Conservation (phyloP, 163 green algal species). For the Smithsoniella earleae region DNA sequence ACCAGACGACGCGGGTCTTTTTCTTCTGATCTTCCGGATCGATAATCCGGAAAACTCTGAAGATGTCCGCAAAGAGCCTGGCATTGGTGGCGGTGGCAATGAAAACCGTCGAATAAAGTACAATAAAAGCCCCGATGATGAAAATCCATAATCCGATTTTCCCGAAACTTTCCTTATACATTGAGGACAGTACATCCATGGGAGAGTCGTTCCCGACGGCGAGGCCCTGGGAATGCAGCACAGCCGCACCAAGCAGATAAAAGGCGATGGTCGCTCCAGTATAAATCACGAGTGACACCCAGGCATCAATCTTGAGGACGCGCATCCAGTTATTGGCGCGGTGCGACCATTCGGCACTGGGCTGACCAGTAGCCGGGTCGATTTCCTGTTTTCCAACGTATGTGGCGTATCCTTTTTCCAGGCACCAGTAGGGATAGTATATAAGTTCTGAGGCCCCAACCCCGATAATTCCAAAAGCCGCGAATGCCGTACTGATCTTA, state of each 20-base stretch:
- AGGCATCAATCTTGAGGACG: not conserved
- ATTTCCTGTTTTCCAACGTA: no score
- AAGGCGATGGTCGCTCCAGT: not conserved
- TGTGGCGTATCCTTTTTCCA: no score
- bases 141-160: not conserved
- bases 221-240: not conserved
- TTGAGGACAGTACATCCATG: not conserved
- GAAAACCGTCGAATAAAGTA: not conserved
- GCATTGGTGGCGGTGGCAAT: not conserved
- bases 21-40: no score
- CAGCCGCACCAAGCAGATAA: not conserved
- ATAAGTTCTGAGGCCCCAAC: no score
- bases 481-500: no score
- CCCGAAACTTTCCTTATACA: not conserved
- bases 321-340: not conserved
- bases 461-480: no score
- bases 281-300: not conserved
- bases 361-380: not conserved
- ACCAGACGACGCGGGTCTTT: no score
- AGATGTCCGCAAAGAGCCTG: not conserved
- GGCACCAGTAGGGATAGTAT: no score
- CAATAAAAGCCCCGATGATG: not conserved
- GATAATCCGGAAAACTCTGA: no score
- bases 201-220: not conserved
- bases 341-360: not conserved